Evolutionary conservation across 2,329 filamentous ascomycete genomes (phyloP), one percentile per base, ranked within the genome.

Genomic region (Curvularia eragrostidis): DNA sequence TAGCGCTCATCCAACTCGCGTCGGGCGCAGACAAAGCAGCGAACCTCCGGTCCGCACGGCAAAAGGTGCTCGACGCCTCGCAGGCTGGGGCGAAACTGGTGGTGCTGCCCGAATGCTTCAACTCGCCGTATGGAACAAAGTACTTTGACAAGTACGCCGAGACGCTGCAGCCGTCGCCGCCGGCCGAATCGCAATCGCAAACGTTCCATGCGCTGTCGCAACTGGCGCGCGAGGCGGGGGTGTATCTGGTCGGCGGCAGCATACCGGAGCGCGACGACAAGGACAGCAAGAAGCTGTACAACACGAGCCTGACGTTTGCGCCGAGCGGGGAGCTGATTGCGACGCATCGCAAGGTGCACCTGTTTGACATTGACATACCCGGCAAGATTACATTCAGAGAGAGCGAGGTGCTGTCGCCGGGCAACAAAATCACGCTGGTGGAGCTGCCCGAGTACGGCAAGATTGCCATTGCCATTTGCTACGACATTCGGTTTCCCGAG

Each of bases 311-410:
- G 46, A 87, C 90, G 7, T 99, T 99, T 78, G 86, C 83, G 0
- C 93, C 93, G 0, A 80, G 83, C 9, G 95, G 95, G 3, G 76
- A 83, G n/a, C 82, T 97, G 48, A 83, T 99, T n/a, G 91, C 88
- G 5, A 91, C 88, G 2, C 93, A 98, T 77, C 87, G 95, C 68
- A 99, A 99, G 81, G 88, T 95, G 42, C 95, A 99, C 78, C 84
- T 99, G 42, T 99, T 99, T 78, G 95, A 98, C 79, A 99, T 99
- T 69, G 89, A 96, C 76, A 98, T 99, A 63, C 95, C 95, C 0
- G 94, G 93, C 61, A 93, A 93, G 80, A 97, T 99, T 76, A 89
- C 81, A 12, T 99, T 99, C 80, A 86, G 86, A 63, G 95, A 99
- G 79, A 93, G 89, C 52, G 93, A 97, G 62, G 92, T 97, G 38